Percentiles rank a stretch among this genome's conserved stretches.
phyloP scores from a whole-genome alignment of 78 protist genomes.

The Emiliania huxleyi region DNA sequence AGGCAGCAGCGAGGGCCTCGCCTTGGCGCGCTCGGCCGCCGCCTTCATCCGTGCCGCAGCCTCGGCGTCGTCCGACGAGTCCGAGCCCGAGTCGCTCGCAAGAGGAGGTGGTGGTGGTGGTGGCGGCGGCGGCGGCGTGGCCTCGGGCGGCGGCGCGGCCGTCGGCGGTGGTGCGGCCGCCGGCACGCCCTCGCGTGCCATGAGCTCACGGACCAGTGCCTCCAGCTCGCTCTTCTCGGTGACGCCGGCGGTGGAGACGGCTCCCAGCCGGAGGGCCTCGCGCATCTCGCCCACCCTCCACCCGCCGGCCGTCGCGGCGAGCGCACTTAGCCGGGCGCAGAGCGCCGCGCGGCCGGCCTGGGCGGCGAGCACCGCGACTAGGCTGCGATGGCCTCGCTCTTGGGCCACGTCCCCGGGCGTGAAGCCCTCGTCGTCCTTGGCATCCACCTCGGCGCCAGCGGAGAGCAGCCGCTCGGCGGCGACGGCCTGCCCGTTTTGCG shows the following conservation, averaged over 20 bases:
- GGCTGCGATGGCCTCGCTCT: neutral
- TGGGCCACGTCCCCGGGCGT: neutral
- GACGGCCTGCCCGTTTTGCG: neutral
- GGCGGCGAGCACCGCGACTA: neutral
- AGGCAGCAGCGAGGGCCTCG: too few species aligned
- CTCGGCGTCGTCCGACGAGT: too few species aligned
- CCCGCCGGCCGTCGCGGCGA: neutral
- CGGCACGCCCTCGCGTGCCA: too few species aligned
- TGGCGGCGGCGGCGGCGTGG: too few species aligned
- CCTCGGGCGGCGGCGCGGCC: too few species aligned
- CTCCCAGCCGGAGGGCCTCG: neutral
- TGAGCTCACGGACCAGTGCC: neutral
- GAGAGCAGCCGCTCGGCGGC: neutral
- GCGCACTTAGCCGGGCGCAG: neutral
- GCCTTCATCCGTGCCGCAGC: too few species aligned
- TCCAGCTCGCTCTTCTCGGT: constrained; percentile 7
- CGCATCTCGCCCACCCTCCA: neutral
- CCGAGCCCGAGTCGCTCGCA: too few species aligned
- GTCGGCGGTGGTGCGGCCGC: too few species aligned
- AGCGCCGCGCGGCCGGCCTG: neutral
- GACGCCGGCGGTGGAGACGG: neutral
- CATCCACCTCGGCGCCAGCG: neutral
- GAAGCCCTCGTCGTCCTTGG: neutral
- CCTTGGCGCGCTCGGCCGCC: too few species aligned
- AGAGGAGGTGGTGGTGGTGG: too few species aligned